Percentiles rank a stretch among this genome's conserved stretches.
Conservation (phyloP, 768 basidiomycete genomes). For the Dacryopinax primogenitus region DNA sequence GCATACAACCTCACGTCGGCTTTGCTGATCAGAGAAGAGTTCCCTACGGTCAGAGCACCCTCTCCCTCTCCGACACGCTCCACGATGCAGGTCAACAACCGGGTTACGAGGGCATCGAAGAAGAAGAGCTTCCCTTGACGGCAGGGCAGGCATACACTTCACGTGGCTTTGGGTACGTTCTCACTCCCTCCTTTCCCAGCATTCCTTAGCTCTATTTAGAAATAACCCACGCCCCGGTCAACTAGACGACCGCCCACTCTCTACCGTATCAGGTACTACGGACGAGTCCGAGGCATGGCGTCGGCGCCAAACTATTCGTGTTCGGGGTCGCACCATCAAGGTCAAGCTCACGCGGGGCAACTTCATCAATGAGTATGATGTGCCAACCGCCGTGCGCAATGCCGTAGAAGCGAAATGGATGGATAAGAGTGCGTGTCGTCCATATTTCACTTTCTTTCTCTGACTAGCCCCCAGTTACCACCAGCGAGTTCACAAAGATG, state of each 20-base stretch:
- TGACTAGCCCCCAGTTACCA: constrained; percentile 19
- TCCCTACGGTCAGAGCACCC: background rate
- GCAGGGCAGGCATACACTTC: background rate
- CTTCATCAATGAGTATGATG: constrained; percentile 80
- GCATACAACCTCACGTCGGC: background rate
- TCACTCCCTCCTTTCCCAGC: background rate
- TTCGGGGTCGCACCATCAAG: constrained; percentile 84
- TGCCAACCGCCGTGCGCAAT: constrained; percentile 69
- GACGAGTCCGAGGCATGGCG: constrained; percentile 31
- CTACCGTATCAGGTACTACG: background rate
- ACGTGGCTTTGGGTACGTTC: background rate
- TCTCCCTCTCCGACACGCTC: background rate
- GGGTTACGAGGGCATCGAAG: background rate
- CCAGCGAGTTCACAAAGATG: constrained; percentile 96
- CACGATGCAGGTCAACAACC: background rate
- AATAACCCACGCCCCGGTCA: background rate
- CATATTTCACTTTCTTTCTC: background rate
- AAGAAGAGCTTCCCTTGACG: constrained; percentile 1
- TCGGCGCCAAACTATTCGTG: constrained; percentile 71
- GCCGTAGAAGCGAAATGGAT: constrained; percentile 73
- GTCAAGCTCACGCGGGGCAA: constrained; percentile 89
- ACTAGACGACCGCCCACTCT: background rate
- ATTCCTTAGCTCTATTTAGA: background rate
- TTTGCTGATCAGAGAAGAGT: background rate
- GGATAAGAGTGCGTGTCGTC: constrained; percentile 24